Conservation (phyloP, 352 stramenopile species). For the Pseudoperonospora humuli region DNA sequence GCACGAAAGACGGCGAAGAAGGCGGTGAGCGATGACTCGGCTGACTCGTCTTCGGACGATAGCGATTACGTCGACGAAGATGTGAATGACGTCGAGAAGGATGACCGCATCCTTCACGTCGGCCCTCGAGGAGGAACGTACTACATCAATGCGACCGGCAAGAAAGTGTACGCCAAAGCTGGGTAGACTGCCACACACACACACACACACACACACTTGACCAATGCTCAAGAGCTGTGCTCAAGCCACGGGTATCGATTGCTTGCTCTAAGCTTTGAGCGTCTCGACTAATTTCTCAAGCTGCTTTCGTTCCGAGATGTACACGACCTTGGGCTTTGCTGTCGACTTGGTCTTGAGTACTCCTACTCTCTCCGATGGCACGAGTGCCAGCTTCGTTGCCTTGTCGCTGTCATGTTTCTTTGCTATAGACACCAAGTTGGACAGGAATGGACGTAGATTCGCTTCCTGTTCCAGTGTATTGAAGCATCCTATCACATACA, state of each 20-base stretch:
- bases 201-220: too few species aligned
- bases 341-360: slow-evolving; percentile 9
- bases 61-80: neutral
- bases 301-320: slow-evolving; percentile 21
- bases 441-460: slow-evolving; percentile 59
- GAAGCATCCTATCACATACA: slow-evolving; percentile 89
- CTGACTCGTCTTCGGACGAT: neutral
- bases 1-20: slow-evolving; percentile 2
- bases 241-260: too few species aligned
- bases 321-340: slow-evolving; percentile 14
- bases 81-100: neutral
- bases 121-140: slow-evolving; percentile 27
- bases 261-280: slow-evolving; percentile 13
- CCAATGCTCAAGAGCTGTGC: too few species aligned
- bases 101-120: slow-evolving; percentile 9
- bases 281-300: slow-evolving; percentile 22
- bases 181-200: too few species aligned
- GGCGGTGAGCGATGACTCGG: slow-evolving; percentile 5
- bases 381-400: slow-evolving; percentile 28
- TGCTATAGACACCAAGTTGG: slow-evolving; percentile 25
- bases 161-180: slow-evolving; percentile 22
- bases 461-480: slow-evolving; percentile 59
- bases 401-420: slow-evolving; percentile 14
- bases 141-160: slow-evolving; percentile 19
- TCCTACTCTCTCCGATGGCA: slow-evolving; percentile 26